These are phyloP conservation scores for Echeveria elegans DNA, from an alignment of 164 flowering plant species.

Conservation along the genomic window DNA sequence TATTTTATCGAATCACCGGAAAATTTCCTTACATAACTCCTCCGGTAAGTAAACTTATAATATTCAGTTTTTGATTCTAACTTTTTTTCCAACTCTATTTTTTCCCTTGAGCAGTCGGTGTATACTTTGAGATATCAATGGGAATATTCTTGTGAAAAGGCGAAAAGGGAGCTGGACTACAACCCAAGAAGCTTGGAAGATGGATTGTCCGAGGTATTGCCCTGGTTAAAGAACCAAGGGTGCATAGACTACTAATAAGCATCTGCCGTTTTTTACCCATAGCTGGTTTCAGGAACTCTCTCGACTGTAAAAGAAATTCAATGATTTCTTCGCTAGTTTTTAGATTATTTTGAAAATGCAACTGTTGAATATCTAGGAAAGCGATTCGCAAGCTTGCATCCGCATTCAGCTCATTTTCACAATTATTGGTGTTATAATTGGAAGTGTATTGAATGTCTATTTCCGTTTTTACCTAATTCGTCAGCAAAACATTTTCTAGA, in stretches of 20 bases:
- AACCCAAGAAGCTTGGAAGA: conserved; percentile 76
- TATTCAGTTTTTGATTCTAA: conserved; percentile 4
- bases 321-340: too few relatives aligned
- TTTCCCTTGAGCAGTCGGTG: conserved; percentile 41
- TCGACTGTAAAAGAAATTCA: too few relatives aligned
- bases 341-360: too few relatives aligned
- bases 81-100: background rate
- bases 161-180: conserved; percentile 63
- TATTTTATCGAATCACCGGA: conserved; percentile 55
- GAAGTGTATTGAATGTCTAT: too few relatives aligned
- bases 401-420: too few relatives aligned
- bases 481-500: too few relatives aligned
- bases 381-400: too few relatives aligned
- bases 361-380: too few relatives aligned
- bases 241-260: conserved; percentile 48
- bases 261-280: too few relatives aligned
- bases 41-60: conserved; percentile 37
- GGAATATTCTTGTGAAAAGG: conserved; percentile 84
- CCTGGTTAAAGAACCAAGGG: conserved; percentile 75
- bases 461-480: too few relatives aligned
- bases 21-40: conserved; percentile 77
- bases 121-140: conserved; percentile 64
- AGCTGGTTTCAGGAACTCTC: too few relatives aligned
- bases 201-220: conserved; percentile 63
- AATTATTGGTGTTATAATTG: too few relatives aligned